Percentiles rank a stretch among this genome's conserved stretches.
phyloP scores from a whole-genome alignment of 768 basidiomycete species.

The Tricholoma hemisulphureum region DNA sequence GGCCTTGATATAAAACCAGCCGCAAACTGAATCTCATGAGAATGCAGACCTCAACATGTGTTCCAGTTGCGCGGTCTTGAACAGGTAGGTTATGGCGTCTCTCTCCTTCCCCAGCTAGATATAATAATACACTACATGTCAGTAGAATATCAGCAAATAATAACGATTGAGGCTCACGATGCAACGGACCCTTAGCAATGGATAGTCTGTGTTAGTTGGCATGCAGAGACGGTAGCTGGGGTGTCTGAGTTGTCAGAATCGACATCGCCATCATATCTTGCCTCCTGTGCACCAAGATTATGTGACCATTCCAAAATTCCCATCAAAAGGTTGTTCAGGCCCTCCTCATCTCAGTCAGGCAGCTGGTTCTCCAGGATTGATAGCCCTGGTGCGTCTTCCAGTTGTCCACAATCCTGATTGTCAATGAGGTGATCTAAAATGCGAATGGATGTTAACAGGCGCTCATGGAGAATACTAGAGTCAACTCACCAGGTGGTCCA shows the following conservation, averaged over 20 bases:
- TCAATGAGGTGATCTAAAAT: conserved; percentile 5
- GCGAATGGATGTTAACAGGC: not conserved
- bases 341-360: not conserved
- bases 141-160: not conserved
- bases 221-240: not conserved
- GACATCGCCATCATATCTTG: not conserved
- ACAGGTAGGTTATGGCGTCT: not conserved
- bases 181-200: not conserved
- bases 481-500: not conserved
- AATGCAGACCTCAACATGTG: not conserved
- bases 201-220: not conserved
- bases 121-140: not conserved
- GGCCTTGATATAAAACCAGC: conserved; percentile 1
- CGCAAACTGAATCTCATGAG: not conserved
- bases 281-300: not conserved
- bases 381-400: not conserved
- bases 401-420: not conserved
- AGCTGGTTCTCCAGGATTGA: not conserved
- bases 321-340: not conserved
- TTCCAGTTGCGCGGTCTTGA: not conserved
- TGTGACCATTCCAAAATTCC: conserved; percentile 1
- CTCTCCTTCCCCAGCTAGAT: not conserved
- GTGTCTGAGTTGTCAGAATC: not conserved
- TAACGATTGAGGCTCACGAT: conserved; percentile 1
- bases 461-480: not conserved